Conservation (phyloP, 805 yeast genomes). For the Suhomyces vadensis region DNA sequence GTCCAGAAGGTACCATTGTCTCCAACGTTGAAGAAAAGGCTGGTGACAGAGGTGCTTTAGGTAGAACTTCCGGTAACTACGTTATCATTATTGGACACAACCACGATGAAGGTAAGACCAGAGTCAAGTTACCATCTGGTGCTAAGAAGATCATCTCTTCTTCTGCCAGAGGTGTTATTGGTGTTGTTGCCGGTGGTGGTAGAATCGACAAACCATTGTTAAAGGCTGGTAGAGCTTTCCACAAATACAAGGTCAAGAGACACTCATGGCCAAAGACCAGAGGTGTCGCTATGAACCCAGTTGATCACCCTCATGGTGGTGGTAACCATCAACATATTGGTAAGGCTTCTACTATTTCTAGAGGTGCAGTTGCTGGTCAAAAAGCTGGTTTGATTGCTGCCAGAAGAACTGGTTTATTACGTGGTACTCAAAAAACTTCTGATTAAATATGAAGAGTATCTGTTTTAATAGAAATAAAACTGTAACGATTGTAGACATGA, state of each 20-base stretch:
- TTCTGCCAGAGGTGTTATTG: constrained; percentile 98
- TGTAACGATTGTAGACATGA: not conserved
- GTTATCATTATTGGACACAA: constrained; percentile 99
- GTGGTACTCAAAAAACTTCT: constrained; percentile 94
- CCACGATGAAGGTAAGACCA: constrained; percentile 98
- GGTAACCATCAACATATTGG: constrained; percentile 99
- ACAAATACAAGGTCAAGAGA: constrained; percentile 99
- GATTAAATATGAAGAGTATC: constrained; percentile 25
- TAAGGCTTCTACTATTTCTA: constrained; percentile 98
- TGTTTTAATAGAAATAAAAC: constrained; percentile 8
- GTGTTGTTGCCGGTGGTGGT: constrained; percentile 99
- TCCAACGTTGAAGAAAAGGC: constrained; percentile 98
- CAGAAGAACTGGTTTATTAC: constrained; percentile 99
- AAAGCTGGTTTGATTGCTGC: constrained; percentile 99
- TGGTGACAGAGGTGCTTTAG: constrained; percentile 99
- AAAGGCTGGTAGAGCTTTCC: constrained; percentile 99
- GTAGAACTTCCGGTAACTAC: constrained; percentile 99
- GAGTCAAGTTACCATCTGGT: constrained; percentile 99
- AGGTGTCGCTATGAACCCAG: constrained; percentile 99
- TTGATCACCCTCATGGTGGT: constrained; percentile 99
- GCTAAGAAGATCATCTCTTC: constrained; percentile 96
- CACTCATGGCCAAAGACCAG: constrained; percentile 99
- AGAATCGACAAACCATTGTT: constrained; percentile 99
- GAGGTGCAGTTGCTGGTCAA: constrained; percentile 99
- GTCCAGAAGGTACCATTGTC: constrained; percentile 99